Conservation (phyloP, 331 rosid species). For the Quercus phellos region DNA sequence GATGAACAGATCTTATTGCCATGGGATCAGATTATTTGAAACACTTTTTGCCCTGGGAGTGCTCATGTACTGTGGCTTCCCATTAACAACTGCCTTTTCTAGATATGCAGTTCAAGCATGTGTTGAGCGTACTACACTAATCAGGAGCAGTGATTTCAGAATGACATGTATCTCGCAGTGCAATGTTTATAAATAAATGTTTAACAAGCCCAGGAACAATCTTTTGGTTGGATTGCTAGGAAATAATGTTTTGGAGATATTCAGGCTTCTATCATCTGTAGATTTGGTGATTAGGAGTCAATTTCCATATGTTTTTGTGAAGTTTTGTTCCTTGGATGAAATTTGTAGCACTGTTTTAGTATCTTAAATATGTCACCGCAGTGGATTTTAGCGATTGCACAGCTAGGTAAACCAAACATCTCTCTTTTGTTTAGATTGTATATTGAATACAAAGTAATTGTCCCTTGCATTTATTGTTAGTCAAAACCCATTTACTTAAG, state of each 20-base stretch:
- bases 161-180: not conserved
- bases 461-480: not conserved
- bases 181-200: not conserved
- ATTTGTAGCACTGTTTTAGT: not conserved
- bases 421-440: not conserved
- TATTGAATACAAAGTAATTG: not conserved
- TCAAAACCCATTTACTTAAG: not conserved
- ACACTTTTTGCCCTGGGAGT: not conserved
- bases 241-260: not conserved
- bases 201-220: not conserved
- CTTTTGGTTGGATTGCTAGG: slow-evolving; percentile 2
- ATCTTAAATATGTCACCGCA: not conserved
- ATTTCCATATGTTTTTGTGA: not conserved
- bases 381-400: not conserved
- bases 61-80: not conserved
- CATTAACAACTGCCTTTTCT: not conserved
- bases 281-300: not conserved
- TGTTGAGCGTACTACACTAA: not conserved
- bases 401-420: not conserved
- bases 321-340: not conserved
- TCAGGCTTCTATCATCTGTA: not conserved
- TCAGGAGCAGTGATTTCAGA: not conserved
- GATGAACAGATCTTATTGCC: not conserved
- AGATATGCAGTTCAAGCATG: slow-evolving; percentile 3
- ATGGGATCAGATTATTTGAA: not conserved